Base-by-base conservation (phyloP, 1,284 basidiomycete genomes). In the Naganishia sp. region DNA sequence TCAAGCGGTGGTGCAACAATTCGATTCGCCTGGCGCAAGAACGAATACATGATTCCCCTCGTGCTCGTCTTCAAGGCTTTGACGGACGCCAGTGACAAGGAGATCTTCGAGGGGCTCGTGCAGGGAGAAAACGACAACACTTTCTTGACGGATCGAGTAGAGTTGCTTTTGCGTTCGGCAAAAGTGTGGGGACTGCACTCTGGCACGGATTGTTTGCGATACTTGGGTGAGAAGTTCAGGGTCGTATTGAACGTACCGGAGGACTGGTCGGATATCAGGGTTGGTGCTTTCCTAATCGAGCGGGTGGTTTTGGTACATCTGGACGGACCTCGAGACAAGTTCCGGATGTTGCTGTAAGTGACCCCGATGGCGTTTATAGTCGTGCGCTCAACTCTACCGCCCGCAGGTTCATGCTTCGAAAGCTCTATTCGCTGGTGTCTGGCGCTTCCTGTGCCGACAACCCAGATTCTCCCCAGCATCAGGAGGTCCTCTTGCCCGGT, bases 61-160 rank as follows among this genome's bases (percentile, higher is more conserved):
- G 94, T 99, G 87, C 87, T 99, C 69, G 85, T 99, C 73, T 85
- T 99, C 72, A 99, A 99, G 77, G 94, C 94, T 41, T 86, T 99
- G 45, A 87, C 94, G n/a, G 86, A 88, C 67, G 92, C 94, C 17
- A 93, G 90, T 25, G 96, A 99, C 83, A 92, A 90, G 79, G 96
- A 99, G 78, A 94, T 99, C 68, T 99, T 99, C 74, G 90, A 95
- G 77, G 91, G 92, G n/a, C 85, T 99, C 72, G 89, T 96, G 72
- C 96, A 98, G 87, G 89, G 94, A 74, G 95, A 98, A 77, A 93
- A 94, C 76, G 89, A 92, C 66, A 95, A 99, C 79, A 99, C 96
- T 0, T 99, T 98, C 82, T 82, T 99, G 76, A 94, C 94, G 18
- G 96, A 99, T 79, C 92, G 96, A 67, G 92, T 99, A 56, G 96